phyloP scores from a whole-genome alignment of 257 asterid genomes.

The Leonotis leonurus region DNA sequence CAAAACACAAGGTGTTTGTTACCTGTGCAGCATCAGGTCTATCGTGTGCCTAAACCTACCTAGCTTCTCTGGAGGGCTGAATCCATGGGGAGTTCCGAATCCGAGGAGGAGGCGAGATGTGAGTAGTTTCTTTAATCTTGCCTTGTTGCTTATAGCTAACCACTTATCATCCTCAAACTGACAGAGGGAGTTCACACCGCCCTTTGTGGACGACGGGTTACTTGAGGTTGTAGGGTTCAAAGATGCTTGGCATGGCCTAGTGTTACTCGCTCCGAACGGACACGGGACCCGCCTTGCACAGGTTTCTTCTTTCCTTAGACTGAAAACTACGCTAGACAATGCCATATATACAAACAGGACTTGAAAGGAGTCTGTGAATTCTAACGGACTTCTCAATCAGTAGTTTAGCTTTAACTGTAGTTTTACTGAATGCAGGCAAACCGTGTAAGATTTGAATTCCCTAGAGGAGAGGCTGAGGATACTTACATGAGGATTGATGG shows the following conservation, averaged over 20 bases:
- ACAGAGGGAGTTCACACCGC: conserved; percentile 72
- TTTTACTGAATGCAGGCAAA: conserved; percentile 35
- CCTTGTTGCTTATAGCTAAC: no score
- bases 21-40: conserved; percentile 64
- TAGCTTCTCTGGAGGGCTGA: conserved; percentile 94
- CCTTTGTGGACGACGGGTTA: conserved; percentile 73
- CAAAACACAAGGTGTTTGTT: neutral
- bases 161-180: neutral
- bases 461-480: conserved; percentile 53
- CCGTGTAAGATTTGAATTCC: conserved; percentile 66
- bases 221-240: conserved; percentile 84
- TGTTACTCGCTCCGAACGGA: conserved; percentile 71
- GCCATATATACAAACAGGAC: neutral
- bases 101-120: conserved; percentile 42
- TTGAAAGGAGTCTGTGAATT: neutral
- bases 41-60: conserved; percentile 85
- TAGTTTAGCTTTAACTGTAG: neutral
- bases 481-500: conserved; percentile 92
- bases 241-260: conserved; percentile 90
- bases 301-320: conserved; percentile 24
- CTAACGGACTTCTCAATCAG: neutral
- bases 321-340: neutral
- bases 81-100: conserved; percentile 95
- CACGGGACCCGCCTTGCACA: conserved; percentile 95
- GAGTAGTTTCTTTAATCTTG: conserved; percentile 23